Evolutionary conservation across 1,284 basidiomycete species (phyloP), one percentile per base, ranked within the genome.

Genomic region (Puccinia horiana): DNA sequence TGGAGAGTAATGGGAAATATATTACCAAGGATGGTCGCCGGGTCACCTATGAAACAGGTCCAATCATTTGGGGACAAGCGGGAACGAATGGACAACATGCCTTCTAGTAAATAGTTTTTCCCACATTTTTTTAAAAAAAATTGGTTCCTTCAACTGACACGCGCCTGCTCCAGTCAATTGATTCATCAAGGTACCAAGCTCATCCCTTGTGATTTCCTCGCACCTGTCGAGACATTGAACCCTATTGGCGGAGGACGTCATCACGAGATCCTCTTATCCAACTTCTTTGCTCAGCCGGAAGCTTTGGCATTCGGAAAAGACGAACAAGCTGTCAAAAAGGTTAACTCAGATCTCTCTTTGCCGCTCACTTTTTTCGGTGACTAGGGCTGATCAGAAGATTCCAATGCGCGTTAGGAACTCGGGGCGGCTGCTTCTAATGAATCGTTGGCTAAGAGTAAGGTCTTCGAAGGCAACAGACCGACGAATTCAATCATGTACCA

Each of bases 1-100:
- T 99, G 96, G 96, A 99, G 89, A 97, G 95, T 32, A 98, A 99
- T 88, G 96, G 96, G 83, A 99, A 99, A 90, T 94, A 91, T 83
- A 90, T 98, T 84, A 98, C 96, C 85, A 99, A 98, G 89, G 90
- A 91, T 84, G 96, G 96, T 29, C 90, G 94, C 84, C 92, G 93
- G 76, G 96, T 99, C 29, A 88, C 94, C 88, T 99, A 98, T 89
- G 92, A 99, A 89, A 99, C 96, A 76, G 97, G 96, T 63, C 96
- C 96, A 5, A 98, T 99, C 89, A 94, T 98, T 87, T 98, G 97
- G 96, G 97, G 96, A 84, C 96, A 96, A 37, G 92, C 94, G 0
- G 97, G 96, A 76, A 98, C 97, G 77, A 98, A 98, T 88, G 96
- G 70, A n/a, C 74, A 70, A 58, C 67, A 81, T 72, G 75, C 79